A percentile compares a stretch with the other conserved stretches of the same genome.
phyloP scores from a whole-genome alignment of 495 filamentous ascomycete genomes.

The Staphylotrichum longicolle region DNA sequence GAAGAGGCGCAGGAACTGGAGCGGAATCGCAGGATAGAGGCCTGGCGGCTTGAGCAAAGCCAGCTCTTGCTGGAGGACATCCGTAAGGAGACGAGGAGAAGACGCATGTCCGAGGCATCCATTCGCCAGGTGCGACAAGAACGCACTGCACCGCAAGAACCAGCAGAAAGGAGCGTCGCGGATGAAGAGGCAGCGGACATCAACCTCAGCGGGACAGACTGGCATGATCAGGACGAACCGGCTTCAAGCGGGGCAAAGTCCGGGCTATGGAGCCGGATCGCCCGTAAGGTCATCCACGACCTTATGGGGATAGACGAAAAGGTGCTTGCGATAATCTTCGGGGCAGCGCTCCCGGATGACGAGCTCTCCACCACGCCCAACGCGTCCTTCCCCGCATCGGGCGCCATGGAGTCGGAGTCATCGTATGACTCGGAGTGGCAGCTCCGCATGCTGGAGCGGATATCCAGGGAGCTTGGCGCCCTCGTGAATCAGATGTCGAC shows the following conservation, averaged over 20 bases:
- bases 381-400: constrained; percentile 27
- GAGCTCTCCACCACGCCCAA: constrained; percentile 44
- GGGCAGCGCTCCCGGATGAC: constrained; percentile 71
- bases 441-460: constrained; percentile 70
- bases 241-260: constrained; percentile 47
- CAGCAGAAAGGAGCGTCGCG: constrained; percentile 24
- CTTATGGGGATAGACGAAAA: constrained; percentile 88
- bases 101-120: constrained; percentile 44
- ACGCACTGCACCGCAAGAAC: constrained; percentile 22
- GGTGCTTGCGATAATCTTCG: constrained; percentile 80
- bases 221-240: constrained; percentile 43
- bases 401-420: constrained; percentile 34
- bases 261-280: constrained; percentile 77
- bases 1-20: constrained; percentile 62
- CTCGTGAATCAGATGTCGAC: constrained; percentile 79
- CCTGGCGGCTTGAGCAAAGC: constrained; percentile 91
- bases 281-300: constrained; percentile 80
- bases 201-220: constrained; percentile 33
- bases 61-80: constrained; percentile 81
- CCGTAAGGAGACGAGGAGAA: constrained; percentile 73
- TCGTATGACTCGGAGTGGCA: constrained; percentile 63
- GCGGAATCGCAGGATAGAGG: constrained; percentile 77
- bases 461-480: constrained; percentile 81
- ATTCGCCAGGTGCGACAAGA: constrained; percentile 16
- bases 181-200: constrained; percentile 38